Evolutionary conservation across 75 land plant genomes (phyloP).

Genomic region (Pinus tabuliformis): DNA sequence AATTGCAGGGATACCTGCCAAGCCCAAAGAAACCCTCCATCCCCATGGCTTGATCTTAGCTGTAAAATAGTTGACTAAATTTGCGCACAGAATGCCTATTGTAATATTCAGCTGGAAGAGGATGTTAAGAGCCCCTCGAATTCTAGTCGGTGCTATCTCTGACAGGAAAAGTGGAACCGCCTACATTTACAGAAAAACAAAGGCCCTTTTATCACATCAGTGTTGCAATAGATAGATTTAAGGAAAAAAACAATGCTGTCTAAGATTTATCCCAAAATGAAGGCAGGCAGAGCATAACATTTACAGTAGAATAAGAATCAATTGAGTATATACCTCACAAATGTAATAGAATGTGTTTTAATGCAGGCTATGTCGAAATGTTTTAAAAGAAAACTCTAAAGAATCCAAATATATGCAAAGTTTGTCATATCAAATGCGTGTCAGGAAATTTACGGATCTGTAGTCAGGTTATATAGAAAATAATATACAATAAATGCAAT

Average conservation of each 20-base stretch:
- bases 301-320: too few species aligned
- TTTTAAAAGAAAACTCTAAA: too few species aligned
- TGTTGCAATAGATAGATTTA: neutral
- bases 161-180: slow-evolving; percentile 34
- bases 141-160: slow-evolving; percentile 61
- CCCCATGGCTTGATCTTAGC: slow-evolving; percentile 36
- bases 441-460: too few species aligned
- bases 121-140: slow-evolving; percentile 64
- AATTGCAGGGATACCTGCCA: slow-evolving; percentile 56
- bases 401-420: too few species aligned
- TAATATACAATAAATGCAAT: too few species aligned
- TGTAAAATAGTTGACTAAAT: slow-evolving; percentile 53
- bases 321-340: too few species aligned
- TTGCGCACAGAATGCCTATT: slow-evolving; percentile 64
- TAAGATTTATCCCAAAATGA: too few species aligned
- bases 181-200: slow-evolving; percentile 20
- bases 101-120: slow-evolving; percentile 69
- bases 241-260: neutral
- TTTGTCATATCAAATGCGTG: too few species aligned
- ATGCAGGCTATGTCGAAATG: too few species aligned
- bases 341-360: too few species aligned
- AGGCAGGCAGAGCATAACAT: too few species aligned
- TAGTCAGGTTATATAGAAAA: too few species aligned
- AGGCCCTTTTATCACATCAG: slow-evolving; percentile 6
- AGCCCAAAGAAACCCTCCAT: slow-evolving; percentile 60